Evolutionary conservation across 108 stramenopile species (phyloP), one percentile per base, ranked within the genome.

Genomic region (Skeletonema menzelii): DNA sequence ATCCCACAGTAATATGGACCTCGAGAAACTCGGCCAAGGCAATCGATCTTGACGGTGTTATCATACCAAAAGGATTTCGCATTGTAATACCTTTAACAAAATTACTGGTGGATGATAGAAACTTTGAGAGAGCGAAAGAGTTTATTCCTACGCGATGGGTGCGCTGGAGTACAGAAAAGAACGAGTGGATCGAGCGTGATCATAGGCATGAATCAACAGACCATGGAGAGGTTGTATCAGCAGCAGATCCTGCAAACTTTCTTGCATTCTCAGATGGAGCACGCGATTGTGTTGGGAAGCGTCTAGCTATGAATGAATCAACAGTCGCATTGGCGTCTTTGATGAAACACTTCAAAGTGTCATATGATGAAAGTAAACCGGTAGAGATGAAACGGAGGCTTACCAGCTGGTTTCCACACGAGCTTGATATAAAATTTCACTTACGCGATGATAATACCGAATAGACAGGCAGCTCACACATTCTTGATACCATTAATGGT

Each of bases 161-260:
- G 22, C 4, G 6, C 8, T 53, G 49, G 49, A 24, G 22, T 8
- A 22, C 19, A 22, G 22, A 20, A 22, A 53, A 20, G 19, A 53
- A 53, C 22, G 49, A 53, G 49, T 53, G 49, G 49, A 10, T 53
- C n/a, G 49, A 53, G 22, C 49, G 49, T 53, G 49, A 53, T 53
- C 49, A 53, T 17, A 53, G 20, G 17, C 6, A 53, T 5, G 49
- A 53, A 22, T 22, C 49, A 20, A 24, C 19, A 22, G 20, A 53
- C 22, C 19, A 53, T 8, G 5, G 49, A 8, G 8, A 22, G 22
- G 22, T 7, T n/a, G 49, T 53, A 5, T 15, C 49, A 24, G 49
- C 49, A 53, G 49, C 49, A 8, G 49, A 53, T 53, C 49, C 49
- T 22, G 49, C 49, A 2, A 53, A 53, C 6, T 53, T 53, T 10